Conservation (phyloP, 2,329 filamentous ascomycete species). For the Trichophyton benhamiae region DNA sequence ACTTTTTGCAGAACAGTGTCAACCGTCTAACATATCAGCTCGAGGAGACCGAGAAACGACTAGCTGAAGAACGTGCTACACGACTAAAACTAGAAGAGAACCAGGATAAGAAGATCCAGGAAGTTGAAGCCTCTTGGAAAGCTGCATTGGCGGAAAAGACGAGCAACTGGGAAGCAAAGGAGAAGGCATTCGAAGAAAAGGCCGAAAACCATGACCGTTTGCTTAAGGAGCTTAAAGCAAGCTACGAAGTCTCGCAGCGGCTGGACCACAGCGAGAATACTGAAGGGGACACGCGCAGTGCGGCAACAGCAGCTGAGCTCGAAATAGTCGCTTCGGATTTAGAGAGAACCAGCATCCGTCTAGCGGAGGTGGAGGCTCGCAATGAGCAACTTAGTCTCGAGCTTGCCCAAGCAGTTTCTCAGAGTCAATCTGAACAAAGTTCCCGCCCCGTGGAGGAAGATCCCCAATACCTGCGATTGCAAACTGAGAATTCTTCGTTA, state of each 20-base stretch:
- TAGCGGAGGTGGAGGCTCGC: conserved; percentile 83
- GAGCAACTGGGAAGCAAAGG: conserved; percentile 92
- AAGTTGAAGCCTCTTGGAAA: conserved; percentile 79
- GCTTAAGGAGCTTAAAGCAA: conserved; percentile 89
- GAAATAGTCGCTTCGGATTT: conserved; percentile 88
- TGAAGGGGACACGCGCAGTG: conserved; percentile 46
- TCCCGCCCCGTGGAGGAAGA: conserved; percentile 67
- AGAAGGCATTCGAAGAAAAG: conserved; percentile 83
- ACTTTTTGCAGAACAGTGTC: conserved; percentile 70
- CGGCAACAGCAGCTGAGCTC: conserved; percentile 75
- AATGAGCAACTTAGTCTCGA: conserved; percentile 90
- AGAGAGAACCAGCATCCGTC: conserved; percentile 71
- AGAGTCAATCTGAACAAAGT: conserved; percentile 47
- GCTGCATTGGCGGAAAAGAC: conserved; percentile 86
- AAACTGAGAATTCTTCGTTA: conserved; percentile 85
- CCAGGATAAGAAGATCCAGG: conserved; percentile 69
- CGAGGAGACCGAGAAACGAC: conserved; percentile 65
- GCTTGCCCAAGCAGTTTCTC: conserved; percentile 75
- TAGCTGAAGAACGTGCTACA: conserved; percentile 64
- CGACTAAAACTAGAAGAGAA: conserved; percentile 64
- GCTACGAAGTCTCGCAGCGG: conserved; percentile 88
- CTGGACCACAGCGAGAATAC: conserved; percentile 59
- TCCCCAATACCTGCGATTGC: conserved; percentile 71
- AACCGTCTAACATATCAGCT: conserved; percentile 64
- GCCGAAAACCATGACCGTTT: conserved; percentile 86